Evolutionary conservation across 345 rosid genomes (phyloP).

Genomic region (Orychophragmus violaceus): DNA sequence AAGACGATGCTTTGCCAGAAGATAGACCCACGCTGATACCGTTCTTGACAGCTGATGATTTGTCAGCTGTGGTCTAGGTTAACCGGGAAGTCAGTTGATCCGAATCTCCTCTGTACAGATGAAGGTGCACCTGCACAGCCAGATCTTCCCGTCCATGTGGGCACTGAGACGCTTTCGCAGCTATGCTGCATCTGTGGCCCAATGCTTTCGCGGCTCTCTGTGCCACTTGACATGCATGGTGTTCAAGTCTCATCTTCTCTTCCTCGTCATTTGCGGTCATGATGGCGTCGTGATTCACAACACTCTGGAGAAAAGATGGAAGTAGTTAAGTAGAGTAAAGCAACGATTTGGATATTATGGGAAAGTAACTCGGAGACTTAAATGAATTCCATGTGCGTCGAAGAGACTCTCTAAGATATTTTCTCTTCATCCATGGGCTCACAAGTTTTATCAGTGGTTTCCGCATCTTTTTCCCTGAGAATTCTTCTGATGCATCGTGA

Average conservation of each 20-base stretch:
- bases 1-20: slow-evolving; percentile 80
- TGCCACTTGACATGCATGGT: slow-evolving; percentile 87
- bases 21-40: slow-evolving; percentile 68
- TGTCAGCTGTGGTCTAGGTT: slow-evolving; percentile 33
- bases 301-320: slow-evolving; percentile 50
- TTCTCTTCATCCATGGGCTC: slow-evolving; percentile 60
- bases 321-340: background rate
- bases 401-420: slow-evolving; percentile 74
- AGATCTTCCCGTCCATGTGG: slow-evolving; percentile 95
- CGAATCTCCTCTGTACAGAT: slow-evolving; percentile 61
- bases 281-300: slow-evolving; percentile 79
- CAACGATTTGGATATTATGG: background rate
- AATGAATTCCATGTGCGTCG: slow-evolving; percentile 86
- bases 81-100: slow-evolving; percentile 59
- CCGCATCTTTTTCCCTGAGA: slow-evolving; percentile 45
- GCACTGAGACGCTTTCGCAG: slow-evolving; percentile 70
- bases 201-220: slow-evolving; percentile 93
- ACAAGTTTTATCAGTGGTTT: slow-evolving; percentile 33
- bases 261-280: slow-evolving; percentile 61
- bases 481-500: slow-evolving; percentile 32
- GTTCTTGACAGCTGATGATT: slow-evolving; percentile 37
- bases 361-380: slow-evolving; percentile 35
- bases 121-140: slow-evolving; percentile 93
- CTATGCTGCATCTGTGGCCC: slow-evolving; percentile 70
- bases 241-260: slow-evolving; percentile 83